phyloP scores from a whole-genome alignment of 2,329 filamentous ascomycete genomes.

The Hymenoscyphus salicellus region DNA sequence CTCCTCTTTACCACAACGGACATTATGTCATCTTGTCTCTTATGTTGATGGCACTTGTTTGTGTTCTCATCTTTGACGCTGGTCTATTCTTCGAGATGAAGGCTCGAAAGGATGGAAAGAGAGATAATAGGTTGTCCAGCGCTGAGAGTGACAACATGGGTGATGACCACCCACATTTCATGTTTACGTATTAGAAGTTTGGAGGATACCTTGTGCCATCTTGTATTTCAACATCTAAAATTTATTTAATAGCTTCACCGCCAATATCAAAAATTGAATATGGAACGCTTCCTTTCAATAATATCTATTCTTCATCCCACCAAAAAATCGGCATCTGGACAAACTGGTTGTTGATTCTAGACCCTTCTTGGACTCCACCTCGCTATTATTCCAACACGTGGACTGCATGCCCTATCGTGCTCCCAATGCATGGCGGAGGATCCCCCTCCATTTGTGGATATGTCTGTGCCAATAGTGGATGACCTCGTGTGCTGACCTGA shows the following conservation, averaged over 20 bases:
- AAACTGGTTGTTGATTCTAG: too few relatives aligned
- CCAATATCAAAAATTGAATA: neutral
- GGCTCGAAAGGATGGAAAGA: slow-evolving; percentile 3
- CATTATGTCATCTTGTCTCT: slow-evolving; percentile 2
- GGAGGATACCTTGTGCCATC: neutral
- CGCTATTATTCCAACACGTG: too few relatives aligned
- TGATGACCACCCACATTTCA: slow-evolving; percentile 8
- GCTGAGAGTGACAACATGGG: slow-evolving; percentile 5
- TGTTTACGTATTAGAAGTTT: slow-evolving; percentile 5
- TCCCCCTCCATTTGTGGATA: too few relatives aligned
- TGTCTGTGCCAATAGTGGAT: too few relatives aligned
- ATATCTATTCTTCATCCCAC: too few relatives aligned
- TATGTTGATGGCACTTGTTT: slow-evolving; percentile 5
- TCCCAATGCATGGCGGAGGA: too few relatives aligned
- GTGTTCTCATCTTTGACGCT: neutral
- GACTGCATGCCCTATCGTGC: too few relatives aligned
- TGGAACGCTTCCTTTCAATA: too few relatives aligned
- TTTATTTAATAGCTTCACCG: neutral
- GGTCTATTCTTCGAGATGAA: slow-evolving; percentile 5
- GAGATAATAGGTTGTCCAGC: neutral
- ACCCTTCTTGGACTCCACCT: too few relatives aligned
- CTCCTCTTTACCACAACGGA: slow-evolving; percentile 3
- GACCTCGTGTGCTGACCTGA: too few relatives aligned
- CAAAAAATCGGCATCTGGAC: too few relatives aligned
- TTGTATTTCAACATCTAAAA: neutral